These are phyloP conservation scores for Pleurotus djamor DNA, from an alignment of 768 basidiomycete species.

Conservation along the genomic window DNA sequence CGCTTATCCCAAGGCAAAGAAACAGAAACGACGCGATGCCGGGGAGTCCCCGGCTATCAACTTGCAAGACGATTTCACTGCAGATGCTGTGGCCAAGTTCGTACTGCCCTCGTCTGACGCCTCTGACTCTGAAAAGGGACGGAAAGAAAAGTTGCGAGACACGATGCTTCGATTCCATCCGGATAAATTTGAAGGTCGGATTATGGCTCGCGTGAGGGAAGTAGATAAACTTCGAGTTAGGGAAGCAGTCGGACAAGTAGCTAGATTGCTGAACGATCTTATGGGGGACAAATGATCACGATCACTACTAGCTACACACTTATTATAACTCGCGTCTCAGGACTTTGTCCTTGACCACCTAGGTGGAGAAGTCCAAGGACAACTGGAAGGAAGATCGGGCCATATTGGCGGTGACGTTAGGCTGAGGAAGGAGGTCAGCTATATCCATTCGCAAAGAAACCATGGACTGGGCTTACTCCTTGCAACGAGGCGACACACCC, in stretches of 20 bases:
- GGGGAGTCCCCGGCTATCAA: conserved; percentile 13
- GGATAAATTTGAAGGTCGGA: conserved; percentile 78
- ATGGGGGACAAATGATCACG: conserved; percentile 28
- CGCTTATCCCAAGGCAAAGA: conserved; percentile 23
- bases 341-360: no score
- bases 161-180: conserved; percentile 75
- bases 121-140: conserved; percentile 33
- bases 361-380: no score
- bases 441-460: no score
- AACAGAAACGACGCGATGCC: neutral
- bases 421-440: no score
- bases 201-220: conserved; percentile 50
- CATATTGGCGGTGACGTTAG: no score
- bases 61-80: conserved; percentile 48
- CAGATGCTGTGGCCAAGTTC: conserved; percentile 55
- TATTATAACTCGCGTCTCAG: neutral
- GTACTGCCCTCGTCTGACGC: conserved; percentile 30
- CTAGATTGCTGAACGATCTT: conserved; percentile 53
- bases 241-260: conserved; percentile 65
- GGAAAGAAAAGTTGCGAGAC: conserved; percentile 65
- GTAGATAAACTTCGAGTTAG: conserved; percentile 47
- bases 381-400: no score
- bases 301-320: neutral
- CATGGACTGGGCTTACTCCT: no score
- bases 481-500: no score